These are phyloP conservation scores for Aristolochia californica DNA, from an alignment of 164 flowering plant species.

Conservation along the genomic window DNA sequence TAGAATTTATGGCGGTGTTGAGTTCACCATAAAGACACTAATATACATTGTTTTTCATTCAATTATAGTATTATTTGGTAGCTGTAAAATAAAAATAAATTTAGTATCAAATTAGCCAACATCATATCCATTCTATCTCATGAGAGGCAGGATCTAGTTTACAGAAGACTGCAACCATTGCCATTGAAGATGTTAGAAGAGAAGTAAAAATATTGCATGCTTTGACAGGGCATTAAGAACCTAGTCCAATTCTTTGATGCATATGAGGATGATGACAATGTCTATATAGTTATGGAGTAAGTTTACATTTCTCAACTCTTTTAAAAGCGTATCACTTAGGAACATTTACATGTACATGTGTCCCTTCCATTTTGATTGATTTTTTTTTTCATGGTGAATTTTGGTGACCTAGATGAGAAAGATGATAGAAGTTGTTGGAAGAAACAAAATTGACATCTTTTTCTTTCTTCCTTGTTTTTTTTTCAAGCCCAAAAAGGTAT, in stretches of 20 bases:
- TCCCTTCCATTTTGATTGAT: not conserved
- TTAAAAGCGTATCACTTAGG: not conserved
- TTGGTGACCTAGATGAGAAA: too few species aligned
- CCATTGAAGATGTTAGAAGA: constrained; percentile 93
- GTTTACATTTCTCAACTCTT: constrained; percentile 17
- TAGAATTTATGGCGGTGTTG: too few species aligned
- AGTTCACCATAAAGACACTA: too few species aligned
- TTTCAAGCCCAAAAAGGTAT: too few species aligned
- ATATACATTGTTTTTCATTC: too few species aligned
- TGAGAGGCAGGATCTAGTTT: constrained; percentile 3
- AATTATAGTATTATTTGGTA: too few species aligned
- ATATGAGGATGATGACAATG: constrained; percentile 82
- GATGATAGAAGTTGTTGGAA: too few species aligned
- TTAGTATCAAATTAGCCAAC: not conserved
- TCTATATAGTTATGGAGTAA: constrained; percentile 92
- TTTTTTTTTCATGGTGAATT: too few species aligned
- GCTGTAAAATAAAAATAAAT: too few species aligned
- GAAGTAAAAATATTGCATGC: constrained; percentile 83
- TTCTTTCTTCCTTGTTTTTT: too few species aligned
- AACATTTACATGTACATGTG: not conserved
- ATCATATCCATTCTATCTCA: constrained; percentile 10
- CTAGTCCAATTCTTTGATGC: constrained; percentile 84
- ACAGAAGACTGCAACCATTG: constrained; percentile 96
- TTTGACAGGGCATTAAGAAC: constrained; percentile 76
- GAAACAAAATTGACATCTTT: too few species aligned